phyloP scores from a whole-genome alignment of 2,329 filamentous ascomycete species.

The Beauveria varroae region DNA sequence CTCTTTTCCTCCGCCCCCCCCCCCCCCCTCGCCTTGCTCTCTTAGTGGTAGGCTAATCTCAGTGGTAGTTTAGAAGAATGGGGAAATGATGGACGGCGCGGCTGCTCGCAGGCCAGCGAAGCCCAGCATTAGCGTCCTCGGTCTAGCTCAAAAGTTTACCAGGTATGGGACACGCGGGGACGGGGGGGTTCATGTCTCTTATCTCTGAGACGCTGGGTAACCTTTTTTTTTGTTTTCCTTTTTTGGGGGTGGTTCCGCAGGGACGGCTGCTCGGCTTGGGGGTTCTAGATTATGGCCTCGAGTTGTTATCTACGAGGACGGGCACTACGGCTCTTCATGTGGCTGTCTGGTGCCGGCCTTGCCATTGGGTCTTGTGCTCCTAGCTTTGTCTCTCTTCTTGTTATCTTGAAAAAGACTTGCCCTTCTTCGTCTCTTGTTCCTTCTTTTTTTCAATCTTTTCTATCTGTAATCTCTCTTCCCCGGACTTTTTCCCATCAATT shows the following conservation, averaged over 20 bases:
- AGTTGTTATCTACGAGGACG: background rate
- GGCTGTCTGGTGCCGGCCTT: background rate
- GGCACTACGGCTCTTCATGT: background rate
- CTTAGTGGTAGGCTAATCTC: too few species aligned
- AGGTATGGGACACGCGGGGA: too few species aligned
- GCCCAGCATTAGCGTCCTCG: background rate
- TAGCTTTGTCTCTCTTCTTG: background rate
- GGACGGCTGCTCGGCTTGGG: background rate
- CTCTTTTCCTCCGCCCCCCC: too few species aligned
- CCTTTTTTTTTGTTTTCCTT: too few species aligned
- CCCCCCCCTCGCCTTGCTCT: too few species aligned
- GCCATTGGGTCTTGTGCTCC: background rate
- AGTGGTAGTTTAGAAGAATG: too few species aligned
- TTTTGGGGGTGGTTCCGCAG: background rate
- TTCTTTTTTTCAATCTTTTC: background rate
- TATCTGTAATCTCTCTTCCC: background rate
- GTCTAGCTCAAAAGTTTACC: background rate
- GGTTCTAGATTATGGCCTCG: conserved; percentile 3
- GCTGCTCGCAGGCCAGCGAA: background rate
- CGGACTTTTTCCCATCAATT: background rate
- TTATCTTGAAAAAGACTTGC: background rate
- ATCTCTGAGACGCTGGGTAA: background rate
- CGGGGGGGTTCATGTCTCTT: background rate
- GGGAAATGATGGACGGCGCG: too few species aligned
- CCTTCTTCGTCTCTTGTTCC: background rate